These are phyloP conservation scores for Nothophoma quercina DNA, from an alignment of 2,329 filamentous ascomycete genomes.

Conservation along the genomic window DNA sequence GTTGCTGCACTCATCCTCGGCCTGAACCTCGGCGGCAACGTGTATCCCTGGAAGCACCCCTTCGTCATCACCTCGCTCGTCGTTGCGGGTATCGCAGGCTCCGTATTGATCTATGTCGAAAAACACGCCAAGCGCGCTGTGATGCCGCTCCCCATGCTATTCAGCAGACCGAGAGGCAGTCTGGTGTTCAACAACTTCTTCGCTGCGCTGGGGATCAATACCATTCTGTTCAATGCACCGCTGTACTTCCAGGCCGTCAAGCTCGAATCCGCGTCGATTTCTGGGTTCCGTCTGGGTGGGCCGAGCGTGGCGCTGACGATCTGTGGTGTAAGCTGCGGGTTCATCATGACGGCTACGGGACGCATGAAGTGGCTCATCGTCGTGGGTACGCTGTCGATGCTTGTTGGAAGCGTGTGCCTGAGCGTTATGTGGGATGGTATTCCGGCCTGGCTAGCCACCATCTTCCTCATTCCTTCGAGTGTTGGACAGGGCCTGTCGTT, in stretches of 20 bases:
- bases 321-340: slow-evolving; percentile 52
- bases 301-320: slow-evolving; percentile 62
- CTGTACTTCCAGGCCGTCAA: slow-evolving; percentile 67
- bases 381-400: slow-evolving; percentile 47
- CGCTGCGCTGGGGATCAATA: slow-evolving; percentile 58
- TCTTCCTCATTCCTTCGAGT: slow-evolving; percentile 51
- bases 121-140: slow-evolving; percentile 51
- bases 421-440: slow-evolving; percentile 49
- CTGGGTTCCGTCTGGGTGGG: slow-evolving; percentile 74
- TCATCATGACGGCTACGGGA: slow-evolving; percentile 55
- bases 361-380: slow-evolving; percentile 54
- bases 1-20: slow-evolving; percentile 60
- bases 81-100: slow-evolving; percentile 48
- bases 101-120: slow-evolving; percentile 55
- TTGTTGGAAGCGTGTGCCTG: slow-evolving; percentile 48
- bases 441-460: slow-evolving; percentile 51
- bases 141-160: slow-evolving; percentile 59
- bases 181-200: slow-evolving; percentile 63
- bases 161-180: slow-evolving; percentile 56
- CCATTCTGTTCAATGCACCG: slow-evolving; percentile 73
- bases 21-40: slow-evolving; percentile 62
- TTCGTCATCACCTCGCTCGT: slow-evolving; percentile 58
- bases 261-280: slow-evolving; percentile 69
- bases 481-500: slow-evolving; percentile 54
- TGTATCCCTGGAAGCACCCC: slow-evolving; percentile 60